Base-by-base conservation (phyloP, 495 filamentous ascomycete species). In the Cercophora samala region DNA sequence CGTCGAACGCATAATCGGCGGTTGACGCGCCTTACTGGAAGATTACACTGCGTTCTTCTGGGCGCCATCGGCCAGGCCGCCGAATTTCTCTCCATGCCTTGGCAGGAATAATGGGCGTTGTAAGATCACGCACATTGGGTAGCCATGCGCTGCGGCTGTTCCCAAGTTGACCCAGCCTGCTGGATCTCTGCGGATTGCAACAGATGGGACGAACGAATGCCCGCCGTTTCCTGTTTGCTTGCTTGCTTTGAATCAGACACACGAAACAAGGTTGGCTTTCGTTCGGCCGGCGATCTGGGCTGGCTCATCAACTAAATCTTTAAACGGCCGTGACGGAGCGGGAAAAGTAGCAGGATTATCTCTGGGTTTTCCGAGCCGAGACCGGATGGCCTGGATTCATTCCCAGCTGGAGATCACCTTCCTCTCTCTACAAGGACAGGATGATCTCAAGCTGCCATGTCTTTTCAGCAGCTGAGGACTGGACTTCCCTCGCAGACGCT, bases 1-100 rank as follows among this genome's bases (percentile, higher is more conserved):
- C 22, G 23, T 18, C 22, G 11, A 26, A 32, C 29, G 60, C 58
- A 29, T 60, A 24, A n/a, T 24, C 18, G 60, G 60, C 26, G 60
- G 60, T 24, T 62, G 60, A 46, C 60, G 60, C 60, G 60, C 60
- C 60, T 62, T 19, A n/a, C 60, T 37, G 15, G 60, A 46, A 62
- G 60, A 25, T 62, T 62, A 62, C 60, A 18, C n/a, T 29, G 17
- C 4, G 58, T 15, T 60, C 8, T 6, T 60, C 17, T 21, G 53
- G 53, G 53, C 53, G n/a, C 22, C 22, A 29, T 60, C 60, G 60
- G 60, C 60, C 29, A 32, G 60, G 29, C 60, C 60, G 60, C 32
- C 21, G 29, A 62, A 21, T 2, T 37, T 29, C 29, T 19, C 29
- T 62, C 26, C 18, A 25, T 29, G 26, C 32, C 60, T 62, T 62